These are phyloP conservation scores for Ophiostoma triangulosporum DNA, from an alignment of 2,329 filamentous ascomycete species.

Conservation along the genomic window DNA sequence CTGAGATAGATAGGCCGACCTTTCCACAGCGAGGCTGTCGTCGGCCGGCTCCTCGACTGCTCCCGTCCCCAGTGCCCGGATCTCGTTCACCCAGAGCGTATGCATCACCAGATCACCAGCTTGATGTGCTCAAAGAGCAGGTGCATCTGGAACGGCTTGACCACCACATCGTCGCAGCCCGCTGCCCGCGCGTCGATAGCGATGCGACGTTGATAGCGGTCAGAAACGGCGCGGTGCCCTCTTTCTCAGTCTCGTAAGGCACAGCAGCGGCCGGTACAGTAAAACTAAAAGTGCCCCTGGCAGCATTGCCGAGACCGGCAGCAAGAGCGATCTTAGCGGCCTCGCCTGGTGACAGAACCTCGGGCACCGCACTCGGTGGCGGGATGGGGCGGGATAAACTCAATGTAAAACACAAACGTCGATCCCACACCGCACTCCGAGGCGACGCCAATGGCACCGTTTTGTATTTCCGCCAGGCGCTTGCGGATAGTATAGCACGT, in stretches of 20 bases:
- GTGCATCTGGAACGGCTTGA: slow-evolving; percentile 57
- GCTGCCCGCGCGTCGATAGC: slow-evolving; percentile 31
- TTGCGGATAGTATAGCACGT: too few species aligned
- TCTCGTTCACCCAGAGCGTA: slow-evolving; percentile 10
- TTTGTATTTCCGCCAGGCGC: slow-evolving; percentile 67
- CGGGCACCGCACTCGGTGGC: slow-evolving; percentile 25
- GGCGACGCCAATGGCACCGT: slow-evolving; percentile 63
- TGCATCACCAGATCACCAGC: slow-evolving; percentile 30
- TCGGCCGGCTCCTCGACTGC: too few species aligned
- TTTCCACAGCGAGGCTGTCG: too few species aligned
- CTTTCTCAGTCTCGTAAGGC: not conserved
- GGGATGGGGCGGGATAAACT: slow-evolving; percentile 39
- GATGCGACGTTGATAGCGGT: not conserved
- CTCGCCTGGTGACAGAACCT: slow-evolving; percentile 20
- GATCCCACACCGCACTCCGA: slow-evolving; percentile 57
- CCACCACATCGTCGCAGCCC: slow-evolving; percentile 50
- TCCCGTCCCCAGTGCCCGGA: too few species aligned
- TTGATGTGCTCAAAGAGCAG: slow-evolving; percentile 48
- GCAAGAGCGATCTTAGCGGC: slow-evolving; percentile 8
- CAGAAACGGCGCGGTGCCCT: not conserved
- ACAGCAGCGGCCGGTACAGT: too few species aligned
- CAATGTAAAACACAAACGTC: slow-evolving; percentile 64
- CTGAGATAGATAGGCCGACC: too few species aligned
- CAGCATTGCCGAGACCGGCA: not conserved
- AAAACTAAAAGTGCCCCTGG: too few species aligned